Conservation (phyloP, 345 rosid genomes). For the Eucalyptus urophylla region DNA sequence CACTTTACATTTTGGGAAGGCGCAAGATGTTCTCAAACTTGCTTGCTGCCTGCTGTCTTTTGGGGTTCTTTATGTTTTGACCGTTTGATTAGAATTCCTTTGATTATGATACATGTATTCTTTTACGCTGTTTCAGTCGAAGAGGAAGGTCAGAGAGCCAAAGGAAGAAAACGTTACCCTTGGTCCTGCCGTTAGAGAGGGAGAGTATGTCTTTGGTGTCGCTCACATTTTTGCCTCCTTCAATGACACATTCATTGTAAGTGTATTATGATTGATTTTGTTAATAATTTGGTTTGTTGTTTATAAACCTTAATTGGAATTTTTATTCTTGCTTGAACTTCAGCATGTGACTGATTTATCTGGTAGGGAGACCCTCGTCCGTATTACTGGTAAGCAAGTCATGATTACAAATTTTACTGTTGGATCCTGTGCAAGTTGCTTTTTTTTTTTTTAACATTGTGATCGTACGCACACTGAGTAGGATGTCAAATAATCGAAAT, state of each 20-base stretch:
- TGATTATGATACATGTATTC: neutral
- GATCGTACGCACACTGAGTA: neutral
- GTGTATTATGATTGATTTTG: neutral
- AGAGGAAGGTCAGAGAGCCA: slow-evolving; percentile 67
- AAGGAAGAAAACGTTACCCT: slow-evolving; percentile 81
- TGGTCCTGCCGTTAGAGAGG: slow-evolving; percentile 71
- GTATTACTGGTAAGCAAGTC: slow-evolving; percentile 58
- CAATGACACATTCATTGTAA: slow-evolving; percentile 89
- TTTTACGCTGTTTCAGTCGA: slow-evolving; percentile 27
- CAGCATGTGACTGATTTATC: slow-evolving; percentile 95
- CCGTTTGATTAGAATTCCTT: neutral
- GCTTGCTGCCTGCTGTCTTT: neutral
- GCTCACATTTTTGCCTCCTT: slow-evolving; percentile 89
- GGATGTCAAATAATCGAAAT: neutral
- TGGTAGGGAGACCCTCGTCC: slow-evolving; percentile 89
- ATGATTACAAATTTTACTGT: neutral
- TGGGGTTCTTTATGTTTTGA: neutral
- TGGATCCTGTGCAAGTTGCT: neutral
- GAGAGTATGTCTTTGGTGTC: slow-evolving; percentile 76
- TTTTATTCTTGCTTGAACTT: neutral
- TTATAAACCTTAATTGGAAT: neutral
- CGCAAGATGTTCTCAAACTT: neutral
- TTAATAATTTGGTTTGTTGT: neutral
- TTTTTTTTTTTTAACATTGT: neutral
- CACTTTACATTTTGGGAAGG: neutral